These are phyloP conservation scores for Globisporangium spiculum DNA, from an alignment of 352 stramenopile genomes.

Conservation along the genomic window DNA sequence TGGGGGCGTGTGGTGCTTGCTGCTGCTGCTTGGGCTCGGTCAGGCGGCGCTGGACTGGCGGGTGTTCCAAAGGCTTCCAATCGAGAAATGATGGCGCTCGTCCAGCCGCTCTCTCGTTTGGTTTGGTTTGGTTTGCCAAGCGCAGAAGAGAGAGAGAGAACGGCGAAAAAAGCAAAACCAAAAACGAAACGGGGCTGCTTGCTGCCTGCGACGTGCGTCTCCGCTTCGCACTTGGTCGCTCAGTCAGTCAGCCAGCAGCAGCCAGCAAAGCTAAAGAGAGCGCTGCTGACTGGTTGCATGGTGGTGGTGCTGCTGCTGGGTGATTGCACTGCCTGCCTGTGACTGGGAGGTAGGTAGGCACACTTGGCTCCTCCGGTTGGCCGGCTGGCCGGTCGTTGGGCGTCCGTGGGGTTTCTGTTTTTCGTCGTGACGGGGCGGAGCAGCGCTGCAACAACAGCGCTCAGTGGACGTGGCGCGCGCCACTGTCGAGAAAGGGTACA, in stretches of 20 bases:
- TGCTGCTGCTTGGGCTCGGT: background rate
- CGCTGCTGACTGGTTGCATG: background rate
- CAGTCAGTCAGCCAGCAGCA: slow-evolving; percentile 1
- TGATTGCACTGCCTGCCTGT: background rate
- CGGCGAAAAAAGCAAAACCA: slow-evolving; percentile 4
- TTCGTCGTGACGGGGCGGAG: slow-evolving; percentile 18
- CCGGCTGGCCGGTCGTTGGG: slow-evolving; percentile 9
- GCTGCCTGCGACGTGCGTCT: slow-evolving; percentile 3
- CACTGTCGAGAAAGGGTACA: background rate
- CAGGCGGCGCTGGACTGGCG: background rate
- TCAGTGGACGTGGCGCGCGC: background rate
- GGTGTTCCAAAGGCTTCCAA: slow-evolving; percentile 19
- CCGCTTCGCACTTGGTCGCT: background rate
- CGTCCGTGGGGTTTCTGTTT: slow-evolving; percentile 12
- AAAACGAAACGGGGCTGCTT: slow-evolving; percentile 4
- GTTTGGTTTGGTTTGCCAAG: background rate
- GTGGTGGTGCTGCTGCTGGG: background rate
- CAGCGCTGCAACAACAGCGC: background rate
- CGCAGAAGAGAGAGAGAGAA: background rate
- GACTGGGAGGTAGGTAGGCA: background rate
- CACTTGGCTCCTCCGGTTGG: slow-evolving; percentile 14
- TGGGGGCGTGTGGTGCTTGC: background rate
- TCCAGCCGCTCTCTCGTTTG: background rate
- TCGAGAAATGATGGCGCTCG: slow-evolving; percentile 24
- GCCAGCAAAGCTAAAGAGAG: background rate